Evolutionary conservation across 176 grass and related monocot genomes (phyloP).

Genomic region (Tuctoria greenei): DNA sequence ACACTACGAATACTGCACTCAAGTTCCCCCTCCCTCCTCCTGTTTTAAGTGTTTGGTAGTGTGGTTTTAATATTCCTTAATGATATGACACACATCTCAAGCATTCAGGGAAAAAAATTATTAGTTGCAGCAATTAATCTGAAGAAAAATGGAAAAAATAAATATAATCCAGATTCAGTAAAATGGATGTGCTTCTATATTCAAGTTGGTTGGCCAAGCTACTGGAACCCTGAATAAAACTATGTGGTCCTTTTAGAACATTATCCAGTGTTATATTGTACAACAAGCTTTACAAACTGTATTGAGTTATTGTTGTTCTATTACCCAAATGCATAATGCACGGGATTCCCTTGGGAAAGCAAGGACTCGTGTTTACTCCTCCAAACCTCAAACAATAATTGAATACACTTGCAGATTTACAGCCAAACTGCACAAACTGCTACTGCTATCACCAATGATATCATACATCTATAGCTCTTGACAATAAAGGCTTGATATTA

Average conservation of each 20-base stretch:
- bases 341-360: neutral
- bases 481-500: neutral
- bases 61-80: neutral
- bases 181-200: neutral
- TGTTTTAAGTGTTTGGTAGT: neutral
- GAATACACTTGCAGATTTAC: neutral
- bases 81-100: neutral
- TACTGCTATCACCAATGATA: neutral
- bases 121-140: neutral
- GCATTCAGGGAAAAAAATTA: neutral
- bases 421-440: neutral
- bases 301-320: neutral
- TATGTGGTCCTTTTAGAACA: neutral
- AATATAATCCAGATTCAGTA: neutral
- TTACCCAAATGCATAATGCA: neutral
- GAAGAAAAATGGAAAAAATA: neutral
- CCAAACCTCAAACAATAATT: neutral
- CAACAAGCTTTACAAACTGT: neutral
- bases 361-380: neutral
- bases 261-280: neutral
- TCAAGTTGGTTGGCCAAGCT: neutral
- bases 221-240: neutral
- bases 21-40: neutral
- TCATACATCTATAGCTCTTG: neutral
- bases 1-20: neutral